Conservation (phyloP, 768 basidiomycete genomes). For the Suillus cothurnatus region DNA sequence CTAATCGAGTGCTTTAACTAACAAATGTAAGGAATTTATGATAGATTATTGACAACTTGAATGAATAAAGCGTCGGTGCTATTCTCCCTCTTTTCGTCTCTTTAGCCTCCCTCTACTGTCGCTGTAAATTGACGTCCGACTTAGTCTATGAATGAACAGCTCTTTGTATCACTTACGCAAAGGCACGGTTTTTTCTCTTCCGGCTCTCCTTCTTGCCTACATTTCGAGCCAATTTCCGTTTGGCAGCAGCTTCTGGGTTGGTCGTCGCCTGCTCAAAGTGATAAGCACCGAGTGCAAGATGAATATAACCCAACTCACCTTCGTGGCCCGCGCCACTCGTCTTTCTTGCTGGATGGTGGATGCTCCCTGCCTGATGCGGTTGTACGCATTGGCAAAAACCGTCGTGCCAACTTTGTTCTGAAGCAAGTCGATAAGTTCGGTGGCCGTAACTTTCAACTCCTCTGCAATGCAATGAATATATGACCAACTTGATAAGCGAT, state of each 20-base stretch:
- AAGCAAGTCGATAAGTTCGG: constrained; percentile 85
- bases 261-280: constrained; percentile 52
- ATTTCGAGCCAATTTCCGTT: constrained; percentile 72
- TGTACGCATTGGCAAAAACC: constrained; percentile 79
- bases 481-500: neutral
- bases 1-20: neutral
- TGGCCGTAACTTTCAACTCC: constrained; percentile 77
- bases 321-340: constrained; percentile 56
- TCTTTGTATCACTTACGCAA: constrained; percentile 51
- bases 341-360: constrained; percentile 71
- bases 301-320: constrained; percentile 36
- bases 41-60: neutral
- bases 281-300: neutral
- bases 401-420: constrained; percentile 88
- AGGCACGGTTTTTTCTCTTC: constrained; percentile 69
- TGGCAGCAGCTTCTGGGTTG: constrained; percentile 77
- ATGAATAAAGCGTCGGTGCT: neutral
- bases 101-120: constrained; percentile 54
- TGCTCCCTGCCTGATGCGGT: constrained; percentile 73
- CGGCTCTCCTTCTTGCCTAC: constrained; percentile 80
- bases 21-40: neutral
- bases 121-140: constrained; percentile 27
- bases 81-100: constrained; percentile 41
- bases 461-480: constrained; percentile 44
- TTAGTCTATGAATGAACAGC: neutral